A percentile compares a stretch with the other conserved stretches of the same genome.
These are phyloP conservation scores for Aspergillus ustus DNA, from an alignment of 2,329 filamentous ascomycete genomes.

Conservation along the genomic window DNA sequence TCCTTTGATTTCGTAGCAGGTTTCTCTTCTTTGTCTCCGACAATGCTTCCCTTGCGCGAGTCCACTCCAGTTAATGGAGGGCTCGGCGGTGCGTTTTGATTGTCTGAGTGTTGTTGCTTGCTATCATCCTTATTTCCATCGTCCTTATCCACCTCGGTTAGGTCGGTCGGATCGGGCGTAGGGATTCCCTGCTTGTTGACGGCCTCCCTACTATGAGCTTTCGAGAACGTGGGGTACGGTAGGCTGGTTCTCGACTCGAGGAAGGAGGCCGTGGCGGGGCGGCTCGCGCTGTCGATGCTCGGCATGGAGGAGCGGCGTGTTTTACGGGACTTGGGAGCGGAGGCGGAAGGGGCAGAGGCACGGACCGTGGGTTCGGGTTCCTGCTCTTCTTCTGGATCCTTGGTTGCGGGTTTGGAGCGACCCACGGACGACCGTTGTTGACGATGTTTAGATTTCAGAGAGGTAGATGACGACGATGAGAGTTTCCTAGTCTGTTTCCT, in stretches of 20 bases:
- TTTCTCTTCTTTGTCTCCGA: constrained; percentile 36
- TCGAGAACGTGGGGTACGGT: constrained; percentile 84
- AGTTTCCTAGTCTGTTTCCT: constrained; percentile 33
- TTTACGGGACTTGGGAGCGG: constrained; percentile 29
- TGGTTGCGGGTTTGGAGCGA: constrained; percentile 37
- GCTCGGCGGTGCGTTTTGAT: constrained; percentile 50
- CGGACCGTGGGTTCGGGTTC: constrained; percentile 28
- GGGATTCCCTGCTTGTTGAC: constrained; percentile 60
- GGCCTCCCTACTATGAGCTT: constrained; percentile 87
- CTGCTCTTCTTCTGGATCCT: constrained; percentile 35
- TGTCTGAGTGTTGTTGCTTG: constrained; percentile 32
- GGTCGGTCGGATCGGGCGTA: constrained; percentile 74
- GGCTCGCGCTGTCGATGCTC: constrained; percentile 48
- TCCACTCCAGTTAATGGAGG: constrained; percentile 53
- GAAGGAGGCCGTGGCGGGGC: constrained; percentile 42
- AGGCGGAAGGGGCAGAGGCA: constrained; percentile 34
- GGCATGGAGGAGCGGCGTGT: constrained; percentile 57
- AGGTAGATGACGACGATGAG: constrained; percentile 32
- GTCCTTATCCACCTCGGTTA: constrained; percentile 56
- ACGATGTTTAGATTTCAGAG: constrained; percentile 34
- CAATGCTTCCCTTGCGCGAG: constrained; percentile 41
- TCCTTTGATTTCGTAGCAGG: constrained; percentile 40
- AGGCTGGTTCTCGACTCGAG: constrained; percentile 56
- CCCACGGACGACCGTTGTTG: constrained; percentile 32
- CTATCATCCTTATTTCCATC: constrained; percentile 38